These are phyloP conservation scores for Knoxia roxburghii DNA, from an alignment of 257 asterid genomes.

Conservation along the genomic window DNA sequence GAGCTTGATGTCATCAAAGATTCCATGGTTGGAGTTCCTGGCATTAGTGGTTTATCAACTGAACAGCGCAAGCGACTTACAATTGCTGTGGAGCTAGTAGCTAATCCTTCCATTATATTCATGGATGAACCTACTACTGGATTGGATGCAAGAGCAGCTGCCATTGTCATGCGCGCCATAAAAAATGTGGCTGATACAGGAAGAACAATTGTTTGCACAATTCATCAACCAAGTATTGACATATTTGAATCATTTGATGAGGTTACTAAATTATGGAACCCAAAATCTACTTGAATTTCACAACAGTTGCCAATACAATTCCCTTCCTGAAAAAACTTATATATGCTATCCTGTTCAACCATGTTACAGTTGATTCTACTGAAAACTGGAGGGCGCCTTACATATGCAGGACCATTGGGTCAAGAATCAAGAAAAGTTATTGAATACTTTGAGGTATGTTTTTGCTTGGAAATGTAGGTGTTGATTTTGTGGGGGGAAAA, in stretches of 20 bases:
- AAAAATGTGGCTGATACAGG: conserved; percentile 55
- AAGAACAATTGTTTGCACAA: conserved; percentile 58
- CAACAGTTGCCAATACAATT: neutral
- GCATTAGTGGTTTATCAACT: conserved; percentile 49
- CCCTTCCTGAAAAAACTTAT: too few relatives aligned
- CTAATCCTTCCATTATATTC: conserved; percentile 56
- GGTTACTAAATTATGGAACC: neutral
- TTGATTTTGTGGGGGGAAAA: neutral
- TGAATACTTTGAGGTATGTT: conserved; percentile 33
- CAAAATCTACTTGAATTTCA: neutral
- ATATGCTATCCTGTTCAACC: neutral
- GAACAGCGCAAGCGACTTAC: conserved; percentile 60
- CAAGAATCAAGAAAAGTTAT: conserved; percentile 21
- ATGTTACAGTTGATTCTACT: conserved; percentile 19
- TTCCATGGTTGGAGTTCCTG: conserved; percentile 47
- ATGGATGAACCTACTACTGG: conserved; percentile 68
- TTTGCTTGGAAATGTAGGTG: neutral
- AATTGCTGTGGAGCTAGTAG: conserved; percentile 57
- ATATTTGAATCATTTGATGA: conserved; percentile 57
- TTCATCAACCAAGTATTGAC: conserved; percentile 59
- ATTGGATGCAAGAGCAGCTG: conserved; percentile 58
- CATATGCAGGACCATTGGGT: conserved; percentile 28
- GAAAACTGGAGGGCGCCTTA: conserved; percentile 31
- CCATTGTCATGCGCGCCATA: conserved; percentile 56
- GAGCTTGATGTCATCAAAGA: conserved; percentile 54